Base-by-base conservation (phyloP, 225 moss, liverwort and hornwort genomes). In the Polytrichum formosum region DNA sequence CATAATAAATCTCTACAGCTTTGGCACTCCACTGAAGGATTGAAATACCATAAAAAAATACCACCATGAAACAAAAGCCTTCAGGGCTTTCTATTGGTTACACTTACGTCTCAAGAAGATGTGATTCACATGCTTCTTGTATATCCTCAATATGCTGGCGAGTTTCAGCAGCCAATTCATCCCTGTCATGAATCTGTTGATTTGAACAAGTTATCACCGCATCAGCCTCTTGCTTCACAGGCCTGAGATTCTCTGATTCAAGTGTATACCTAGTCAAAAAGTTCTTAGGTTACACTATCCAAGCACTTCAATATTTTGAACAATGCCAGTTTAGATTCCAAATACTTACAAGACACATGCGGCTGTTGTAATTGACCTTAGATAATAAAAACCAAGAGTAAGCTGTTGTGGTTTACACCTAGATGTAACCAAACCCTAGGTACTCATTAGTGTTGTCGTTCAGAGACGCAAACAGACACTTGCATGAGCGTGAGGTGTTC, bases 131-230 rank as follows among this genome's bases (percentile, higher is more conserved):
- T 16, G 73, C 73, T 66, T 83, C 80, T 77, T 75, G 71, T 29
- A 83, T 80, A 18, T 80, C 71, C 74, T 86, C 83, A 60, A 80
- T 17, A 70, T 80, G 71, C 55, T 80, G 73, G 53, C 77, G 78
- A 18, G 83, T 86, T 69, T 67, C 71, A 30, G 71, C 58, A 59
- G 86, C 83, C 59, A 80, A 86, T 68, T 74, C 71, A 61, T 86
- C 86, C 35, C 65, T 67, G 21, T 86, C 86, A 72, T 86, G 76
- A 66, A 86, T 74, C 86, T 86, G 86, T 37, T 18, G 65, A 61
- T 54, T 21, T 18, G 22, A 21, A n/a, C 37, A 18, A 8, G 33
- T 17, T 21, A 35, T n/a, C 66, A 66, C 46, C n/a, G 21, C 6
- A 10, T 66, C 31, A 66, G 31, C 21, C 31, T 33, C 18, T 33